Conservation (phyloP, 495 filamentous ascomycete species). For the Penicillium argentinense region DNA sequence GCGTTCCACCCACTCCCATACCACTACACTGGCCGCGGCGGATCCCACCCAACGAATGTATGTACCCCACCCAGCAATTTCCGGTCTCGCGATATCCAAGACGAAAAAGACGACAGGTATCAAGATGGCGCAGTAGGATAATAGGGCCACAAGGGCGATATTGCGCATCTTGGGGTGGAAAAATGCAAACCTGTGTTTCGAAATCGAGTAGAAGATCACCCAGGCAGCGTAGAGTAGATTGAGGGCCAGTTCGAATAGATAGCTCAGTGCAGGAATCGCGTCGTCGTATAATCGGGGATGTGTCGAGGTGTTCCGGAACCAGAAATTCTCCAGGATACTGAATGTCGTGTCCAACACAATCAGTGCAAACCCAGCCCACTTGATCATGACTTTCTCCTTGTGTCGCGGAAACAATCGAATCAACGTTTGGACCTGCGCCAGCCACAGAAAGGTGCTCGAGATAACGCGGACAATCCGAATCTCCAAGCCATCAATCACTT, state of each 20-base stretch:
- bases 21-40: slow-evolving; percentile 91
- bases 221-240: slow-evolving; percentile 90
- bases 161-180: slow-evolving; percentile 92
- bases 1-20: slow-evolving; percentile 99
- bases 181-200: slow-evolving; percentile 90
- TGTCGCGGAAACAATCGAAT: slow-evolving; percentile 95
- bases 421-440: slow-evolving; percentile 94
- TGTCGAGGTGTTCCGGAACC: slow-evolving; percentile 54
- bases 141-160: slow-evolving; percentile 77
- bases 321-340: slow-evolving; percentile 82
- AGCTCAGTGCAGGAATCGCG: slow-evolving; percentile 88
- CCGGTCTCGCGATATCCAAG: slow-evolving; percentile 82
- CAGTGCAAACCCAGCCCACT: slow-evolving; percentile 94
- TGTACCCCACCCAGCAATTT: slow-evolving; percentile 92
- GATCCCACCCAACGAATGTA: slow-evolving; percentile 98
- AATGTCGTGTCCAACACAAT: slow-evolving; percentile 90
- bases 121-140: slow-evolving; percentile 77
- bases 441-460: slow-evolving; percentile 93
- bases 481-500: slow-evolving; percentile 78
- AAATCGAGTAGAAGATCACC: slow-evolving; percentile 92
- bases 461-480: slow-evolving; percentile 87
- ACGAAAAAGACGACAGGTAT: slow-evolving; percentile 96
- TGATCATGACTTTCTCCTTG: slow-evolving; percentile 96
- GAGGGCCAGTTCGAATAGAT: slow-evolving; percentile 87
- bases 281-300: slow-evolving; percentile 75